Base-by-base conservation (phyloP, 495 filamentous ascomycete genomes). In the Wilcoxina mikolae region DNA sequence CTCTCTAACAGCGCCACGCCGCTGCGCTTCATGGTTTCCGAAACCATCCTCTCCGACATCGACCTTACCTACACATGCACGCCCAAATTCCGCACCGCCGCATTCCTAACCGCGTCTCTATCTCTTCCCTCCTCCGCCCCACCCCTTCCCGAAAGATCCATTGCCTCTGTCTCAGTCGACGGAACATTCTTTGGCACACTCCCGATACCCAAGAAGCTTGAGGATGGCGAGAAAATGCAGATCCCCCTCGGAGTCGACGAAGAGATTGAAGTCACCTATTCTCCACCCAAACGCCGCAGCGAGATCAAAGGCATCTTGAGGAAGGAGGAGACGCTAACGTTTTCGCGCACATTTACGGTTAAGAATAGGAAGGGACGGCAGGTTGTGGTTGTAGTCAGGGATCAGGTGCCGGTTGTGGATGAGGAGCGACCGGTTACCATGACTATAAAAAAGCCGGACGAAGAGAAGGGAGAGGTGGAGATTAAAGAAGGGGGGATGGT, bases 171-270 rank as follows among this genome's bases (percentile, higher is more conserved):
- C 23, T 35, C 4, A 20, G 31, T 51, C 48, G 83, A 85, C 61
- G 79, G 76, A 2, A 75, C 73, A 9, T 85, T 85, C 64, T 67
- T 87, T 29, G 82, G 83, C 7, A 78, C 77, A 29, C 71, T 75
- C 0, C 67, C 67, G 0, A 62, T 84, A 3, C 74, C 79, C 11
- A 78, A 77, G 60, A 75, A 72, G 42, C 72, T 79, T 18, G 52
- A 53, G 3, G 77, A 77, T n/a, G 45, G 45, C 20, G 76, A 82
- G 26, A 60, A 67, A 27, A 81, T 85, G 68, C 70, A 66, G 35
- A 64, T 87, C 10, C 71, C 73, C 20, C 72, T 87, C 0, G 83
- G 83, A 18, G 74, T 85, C 10, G 82, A 85, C 58, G 79, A 79
- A 3, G 69, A 69, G 12, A 75, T 85, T 58, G 67, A 69, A 23